Evolutionary conservation across 257 asterid species (phyloP).

Genomic region (Petrea volubilis): DNA sequence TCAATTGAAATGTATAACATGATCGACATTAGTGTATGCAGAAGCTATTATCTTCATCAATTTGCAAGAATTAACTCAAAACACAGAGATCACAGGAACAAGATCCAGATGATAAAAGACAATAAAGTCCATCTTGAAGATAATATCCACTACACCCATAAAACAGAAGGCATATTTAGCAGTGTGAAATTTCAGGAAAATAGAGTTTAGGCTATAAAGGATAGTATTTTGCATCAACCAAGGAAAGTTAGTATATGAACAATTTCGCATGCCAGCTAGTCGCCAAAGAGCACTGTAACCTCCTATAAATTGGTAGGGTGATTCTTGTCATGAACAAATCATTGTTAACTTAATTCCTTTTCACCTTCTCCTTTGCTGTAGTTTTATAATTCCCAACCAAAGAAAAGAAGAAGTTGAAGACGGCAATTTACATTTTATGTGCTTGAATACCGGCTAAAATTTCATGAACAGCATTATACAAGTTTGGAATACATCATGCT

Average conservation of each 20-base stretch:
- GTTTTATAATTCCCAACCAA: neutral
- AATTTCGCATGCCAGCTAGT: neutral
- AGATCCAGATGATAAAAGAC: neutral
- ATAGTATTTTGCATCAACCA: neutral
- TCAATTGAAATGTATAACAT: conserved; percentile 20
- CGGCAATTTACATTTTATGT: neutral
- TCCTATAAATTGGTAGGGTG: neutral
- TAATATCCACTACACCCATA: neutral
- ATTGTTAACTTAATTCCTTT: neutral
- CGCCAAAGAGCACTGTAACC: too few species aligned
- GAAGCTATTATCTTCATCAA: conserved; percentile 4
- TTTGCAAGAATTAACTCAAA: neutral
- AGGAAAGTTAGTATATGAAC: neutral
- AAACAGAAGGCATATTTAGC: neutral
- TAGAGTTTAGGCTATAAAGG: neutral
- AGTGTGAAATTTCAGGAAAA: neutral
- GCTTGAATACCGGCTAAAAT: neutral
- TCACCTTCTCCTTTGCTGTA: neutral
- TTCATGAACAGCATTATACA: neutral
- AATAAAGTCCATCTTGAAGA: conserved; percentile 13
- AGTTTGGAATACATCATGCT: neutral
- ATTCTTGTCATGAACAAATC: neutral
- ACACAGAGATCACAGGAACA: neutral
- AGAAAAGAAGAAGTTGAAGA: neutral
- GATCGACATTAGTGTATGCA: neutral